Evolutionary conservation across 2,329 filamentous ascomycete species (phyloP).

Genomic region (Bipolaris cookei): DNA sequence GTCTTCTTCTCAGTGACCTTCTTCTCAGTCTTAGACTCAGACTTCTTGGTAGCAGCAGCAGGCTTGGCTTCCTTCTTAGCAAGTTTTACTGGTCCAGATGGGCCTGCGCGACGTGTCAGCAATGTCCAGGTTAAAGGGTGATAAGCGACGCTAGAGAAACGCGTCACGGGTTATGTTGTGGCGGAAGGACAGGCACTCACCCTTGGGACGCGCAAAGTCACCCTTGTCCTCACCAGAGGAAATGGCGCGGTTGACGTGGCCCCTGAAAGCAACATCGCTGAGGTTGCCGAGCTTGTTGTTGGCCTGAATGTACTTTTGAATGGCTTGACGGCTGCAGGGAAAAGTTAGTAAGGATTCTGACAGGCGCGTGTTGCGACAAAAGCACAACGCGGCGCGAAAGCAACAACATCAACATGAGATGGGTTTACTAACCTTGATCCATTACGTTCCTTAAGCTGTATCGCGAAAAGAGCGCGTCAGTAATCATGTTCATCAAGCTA

Average conservation of each 20-base stretch:
- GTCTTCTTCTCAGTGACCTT: slow-evolving; percentile 35
- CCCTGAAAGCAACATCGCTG: slow-evolving; percentile 66
- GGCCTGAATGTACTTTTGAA: slow-evolving; percentile 76
- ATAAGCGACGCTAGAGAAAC: background rate
- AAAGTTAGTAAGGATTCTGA: slow-evolving; percentile 44
- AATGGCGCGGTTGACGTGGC: slow-evolving; percentile 85
- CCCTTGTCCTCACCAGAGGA: slow-evolving; percentile 84
- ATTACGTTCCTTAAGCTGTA: slow-evolving; percentile 72
- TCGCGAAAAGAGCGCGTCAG: slow-evolving; percentile 57
- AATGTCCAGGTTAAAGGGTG: background rate
- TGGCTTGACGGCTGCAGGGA: slow-evolving; percentile 66
- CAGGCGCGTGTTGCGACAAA: slow-evolving; percentile 25
- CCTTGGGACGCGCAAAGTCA: slow-evolving; percentile 88
- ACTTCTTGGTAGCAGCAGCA: slow-evolving; percentile 35
- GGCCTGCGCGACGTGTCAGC: slow-evolving; percentile 59
- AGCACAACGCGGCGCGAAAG: slow-evolving; percentile 37
- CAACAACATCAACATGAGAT: slow-evolving; percentile 28
- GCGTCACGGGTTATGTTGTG: background rate
- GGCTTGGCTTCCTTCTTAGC: slow-evolving; percentile 72
- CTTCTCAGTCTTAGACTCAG: slow-evolving; percentile 44
- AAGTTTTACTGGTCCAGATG: slow-evolving; percentile 91
- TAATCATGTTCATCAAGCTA: slow-evolving; percentile 27
- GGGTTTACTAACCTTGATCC: slow-evolving; percentile 67
- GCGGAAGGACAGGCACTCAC: slow-evolving; percentile 58
- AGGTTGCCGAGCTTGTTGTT: slow-evolving; percentile 70